Percentiles rank a stretch among this genome's conserved stretches.
These are phyloP conservation scores for Neodidymelliopsis sp. DNA, from an alignment of 2,329 filamentous ascomycete genomes.

Conservation along the genomic window DNA sequence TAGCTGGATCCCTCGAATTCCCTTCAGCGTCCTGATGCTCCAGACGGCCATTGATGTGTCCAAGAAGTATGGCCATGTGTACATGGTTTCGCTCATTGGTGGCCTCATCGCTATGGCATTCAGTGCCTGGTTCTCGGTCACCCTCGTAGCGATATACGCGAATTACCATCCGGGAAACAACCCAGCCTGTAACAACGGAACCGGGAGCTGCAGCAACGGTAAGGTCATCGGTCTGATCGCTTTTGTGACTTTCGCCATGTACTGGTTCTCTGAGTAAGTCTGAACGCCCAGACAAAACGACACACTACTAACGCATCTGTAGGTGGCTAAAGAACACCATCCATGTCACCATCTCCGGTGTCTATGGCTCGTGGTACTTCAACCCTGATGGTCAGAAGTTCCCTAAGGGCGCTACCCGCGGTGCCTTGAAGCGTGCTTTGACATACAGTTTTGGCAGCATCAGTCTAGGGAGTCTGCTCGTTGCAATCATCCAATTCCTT, in stretches of 20 bases:
- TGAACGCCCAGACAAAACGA: neutral
- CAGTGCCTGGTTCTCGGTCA: constrained; percentile 85
- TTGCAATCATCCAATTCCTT: constrained; percentile 86
- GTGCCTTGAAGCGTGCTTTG: constrained; percentile 80
- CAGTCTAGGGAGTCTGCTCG: constrained; percentile 81
- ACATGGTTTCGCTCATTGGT: constrained; percentile 82
- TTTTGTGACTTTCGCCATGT: constrained; percentile 89
- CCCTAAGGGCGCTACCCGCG: constrained; percentile 79
- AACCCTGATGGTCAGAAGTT: constrained; percentile 54
- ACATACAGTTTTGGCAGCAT: constrained; percentile 96
- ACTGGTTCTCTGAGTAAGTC: constrained; percentile 81
- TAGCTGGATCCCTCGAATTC: constrained; percentile 86
- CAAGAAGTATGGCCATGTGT: constrained; percentile 84
- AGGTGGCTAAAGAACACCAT: constrained; percentile 89
- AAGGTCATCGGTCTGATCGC: constrained; percentile 85
- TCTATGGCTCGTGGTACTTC: constrained; percentile 93
- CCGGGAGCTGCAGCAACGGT: constrained; percentile 71
- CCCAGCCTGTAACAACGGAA: constrained; percentile 61
- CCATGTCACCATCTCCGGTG: constrained; percentile 84
- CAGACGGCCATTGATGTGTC: constrained; percentile 85
- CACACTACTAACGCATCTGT: constrained; percentile 38
- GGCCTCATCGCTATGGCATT: constrained; percentile 79
- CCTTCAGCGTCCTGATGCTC: constrained; percentile 90
- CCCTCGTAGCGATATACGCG: constrained; percentile 84
- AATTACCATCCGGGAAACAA: constrained; percentile 76